These are phyloP conservation scores for Friedmanniomyces endolithicus DNA, from an alignment of 495 filamentous ascomycete species.

Conservation along the genomic window DNA sequence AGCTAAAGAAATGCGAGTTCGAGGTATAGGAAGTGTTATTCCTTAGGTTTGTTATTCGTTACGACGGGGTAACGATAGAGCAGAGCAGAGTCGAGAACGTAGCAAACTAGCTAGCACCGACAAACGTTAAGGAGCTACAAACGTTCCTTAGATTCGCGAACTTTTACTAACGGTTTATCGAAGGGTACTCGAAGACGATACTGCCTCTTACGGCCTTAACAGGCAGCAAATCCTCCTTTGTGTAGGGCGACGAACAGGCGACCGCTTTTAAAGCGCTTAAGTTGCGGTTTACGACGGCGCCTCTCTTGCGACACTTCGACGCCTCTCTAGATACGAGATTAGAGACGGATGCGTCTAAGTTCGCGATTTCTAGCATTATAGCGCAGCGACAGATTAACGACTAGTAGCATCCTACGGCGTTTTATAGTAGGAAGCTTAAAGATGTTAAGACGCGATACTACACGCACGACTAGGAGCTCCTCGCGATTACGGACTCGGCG, in stretches of 20 bases:
- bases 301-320: constrained; percentile 1
- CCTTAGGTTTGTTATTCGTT: background rate
- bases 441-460: constrained; percentile 3
- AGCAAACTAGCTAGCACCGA: background rate
- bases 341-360: constrained; percentile 2
- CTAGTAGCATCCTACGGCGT: constrained; percentile 5
- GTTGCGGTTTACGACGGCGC: constrained; percentile 1
- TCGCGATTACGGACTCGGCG: constrained; percentile 8
- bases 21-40: background rate
- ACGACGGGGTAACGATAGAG: background rate
- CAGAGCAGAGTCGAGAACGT: background rate
- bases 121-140: background rate
- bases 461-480: constrained; percentile 12
- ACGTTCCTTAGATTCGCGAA: constrained; percentile 7
- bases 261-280: background rate
- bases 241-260: background rate
- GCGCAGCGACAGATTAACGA: background rate
- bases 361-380: background rate
- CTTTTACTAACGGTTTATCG: constrained; percentile 8
- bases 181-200: background rate
- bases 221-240: background rate
- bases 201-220: background rate
- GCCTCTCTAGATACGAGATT: background rate
- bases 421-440: constrained; percentile 9
- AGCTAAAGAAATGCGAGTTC: constrained; percentile 4